phyloP scores from a whole-genome alignment of 257 asterid species.

The Ligustrum vulgare region DNA sequence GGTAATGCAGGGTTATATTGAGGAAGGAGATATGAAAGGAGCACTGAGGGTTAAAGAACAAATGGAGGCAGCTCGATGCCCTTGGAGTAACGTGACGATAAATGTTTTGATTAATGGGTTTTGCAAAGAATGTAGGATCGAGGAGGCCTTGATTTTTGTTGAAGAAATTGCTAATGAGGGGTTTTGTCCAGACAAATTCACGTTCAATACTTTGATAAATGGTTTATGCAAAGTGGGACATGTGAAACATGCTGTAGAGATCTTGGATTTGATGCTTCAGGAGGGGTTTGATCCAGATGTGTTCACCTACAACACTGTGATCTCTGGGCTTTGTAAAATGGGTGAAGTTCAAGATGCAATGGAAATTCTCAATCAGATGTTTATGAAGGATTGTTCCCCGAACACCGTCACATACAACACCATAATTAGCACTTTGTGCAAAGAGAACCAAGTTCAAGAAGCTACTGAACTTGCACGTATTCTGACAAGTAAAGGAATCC shows the following conservation, averaged over 20 bases:
- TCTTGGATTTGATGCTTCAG: conserved; percentile 78
- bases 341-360: conserved; percentile 71
- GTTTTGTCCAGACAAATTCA: conserved; percentile 69
- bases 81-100: conserved; percentile 55
- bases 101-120: conserved; percentile 82
- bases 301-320: conserved; percentile 66
- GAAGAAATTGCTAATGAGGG: conserved; percentile 65
- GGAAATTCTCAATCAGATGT: conserved; percentile 73
- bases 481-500: conserved; percentile 56
- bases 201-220: conserved; percentile 73
- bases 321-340: conserved; percentile 76
- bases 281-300: conserved; percentile 84
- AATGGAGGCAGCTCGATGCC: conserved; percentile 66
- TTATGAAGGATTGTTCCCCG: conserved; percentile 66
- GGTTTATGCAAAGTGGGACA: conserved; percentile 85
- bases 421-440: conserved; percentile 72
- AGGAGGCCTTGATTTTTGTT: conserved; percentile 67
- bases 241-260: conserved; percentile 71
- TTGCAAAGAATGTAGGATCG: conserved; percentile 70
- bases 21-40: conserved; percentile 73
- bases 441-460: conserved; percentile 72
- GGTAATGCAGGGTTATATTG: conserved; percentile 86
- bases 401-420: conserved; percentile 75
- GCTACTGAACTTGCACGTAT: conserved; percentile 70
- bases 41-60: conserved; percentile 81